Percentiles rank a stretch among this genome's conserved stretches.
Evolutionary conservation across 1,284 basidiomycete species (phyloP).

Genomic region (Takashimella tepidaria): DNA sequence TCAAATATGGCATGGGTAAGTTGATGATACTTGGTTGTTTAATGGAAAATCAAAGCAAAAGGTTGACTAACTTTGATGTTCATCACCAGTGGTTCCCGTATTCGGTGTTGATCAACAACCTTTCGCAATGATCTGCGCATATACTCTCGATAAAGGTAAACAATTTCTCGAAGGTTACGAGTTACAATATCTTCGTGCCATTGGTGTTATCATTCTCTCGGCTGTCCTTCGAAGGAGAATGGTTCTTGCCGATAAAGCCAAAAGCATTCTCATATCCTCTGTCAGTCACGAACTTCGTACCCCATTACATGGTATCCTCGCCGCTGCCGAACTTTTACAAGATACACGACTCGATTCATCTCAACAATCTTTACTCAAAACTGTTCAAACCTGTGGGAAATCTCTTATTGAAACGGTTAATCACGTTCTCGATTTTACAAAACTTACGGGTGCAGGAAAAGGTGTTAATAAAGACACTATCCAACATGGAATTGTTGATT

Average conservation of each 20-base stretch:
- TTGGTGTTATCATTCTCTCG: conserved; percentile 88
- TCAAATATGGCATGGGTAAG: conserved; percentile 79
- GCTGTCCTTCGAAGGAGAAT: conserved; percentile 88
- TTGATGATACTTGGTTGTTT: too few relatives aligned
- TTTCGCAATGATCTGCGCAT: conserved; percentile 86
- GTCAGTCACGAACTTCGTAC: conserved; percentile 92
- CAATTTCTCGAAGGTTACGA: conserved; percentile 87
- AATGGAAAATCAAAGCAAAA: too few relatives aligned
- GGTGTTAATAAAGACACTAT: conserved; percentile 56
- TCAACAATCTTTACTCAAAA: conserved; percentile 75
- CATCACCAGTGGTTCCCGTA: conserved; percentile 68
- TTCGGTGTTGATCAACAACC: conserved; percentile 91
- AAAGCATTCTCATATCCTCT: conserved; percentile 52
- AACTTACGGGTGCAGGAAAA: conserved; percentile 81
- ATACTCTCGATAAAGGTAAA: conserved; percentile 70
- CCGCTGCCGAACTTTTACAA: conserved; percentile 78
- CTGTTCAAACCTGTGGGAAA: conserved; percentile 49
- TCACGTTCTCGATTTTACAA: conserved; percentile 94
- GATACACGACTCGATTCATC: conserved; percentile 76
- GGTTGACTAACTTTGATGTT: conserved; percentile 5
- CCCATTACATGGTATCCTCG: conserved; percentile 83
- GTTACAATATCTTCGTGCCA: conserved; percentile 79
- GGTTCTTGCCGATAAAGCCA: conserved; percentile 80
- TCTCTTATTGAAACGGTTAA: conserved; percentile 65
- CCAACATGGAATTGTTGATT: conserved; percentile 65